Conservation (phyloP, 1,139 yeast genomes). For the Suhomyces bokatorum region DNA sequence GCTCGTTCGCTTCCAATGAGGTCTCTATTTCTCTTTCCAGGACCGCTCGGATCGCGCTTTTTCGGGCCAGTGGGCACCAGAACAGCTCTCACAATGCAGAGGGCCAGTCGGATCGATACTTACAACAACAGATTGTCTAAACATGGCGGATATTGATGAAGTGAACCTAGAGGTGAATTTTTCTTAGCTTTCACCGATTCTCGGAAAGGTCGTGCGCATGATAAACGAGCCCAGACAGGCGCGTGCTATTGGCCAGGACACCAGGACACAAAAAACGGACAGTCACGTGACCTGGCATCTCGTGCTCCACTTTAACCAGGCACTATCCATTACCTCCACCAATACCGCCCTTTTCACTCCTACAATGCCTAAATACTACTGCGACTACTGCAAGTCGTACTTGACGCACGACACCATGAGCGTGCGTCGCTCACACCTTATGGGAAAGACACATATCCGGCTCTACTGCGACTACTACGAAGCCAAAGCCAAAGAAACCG, state of each 20-base stretch:
- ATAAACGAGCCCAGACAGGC: not conserved
- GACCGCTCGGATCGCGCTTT: not conserved
- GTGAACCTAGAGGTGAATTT: conserved; percentile 11
- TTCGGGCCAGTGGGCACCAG: not conserved
- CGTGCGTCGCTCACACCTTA: conserved; percentile 79
- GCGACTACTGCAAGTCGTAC: conserved; percentile 85
- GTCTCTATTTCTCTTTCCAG: not conserved
- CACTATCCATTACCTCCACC: not conserved
- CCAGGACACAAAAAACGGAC: conserved; percentile 4
- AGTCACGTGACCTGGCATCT: conserved; percentile 9
- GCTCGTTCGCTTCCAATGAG: not conserved
- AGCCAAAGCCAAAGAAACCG: conserved; percentile 50
- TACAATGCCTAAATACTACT: conserved; percentile 62
- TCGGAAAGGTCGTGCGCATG: conserved; percentile 21
- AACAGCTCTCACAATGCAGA: no score
- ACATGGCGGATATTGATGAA: conserved; percentile 26
- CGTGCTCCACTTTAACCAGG: not conserved
- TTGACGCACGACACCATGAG: conserved; percentile 87
- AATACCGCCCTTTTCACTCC: not conserved
- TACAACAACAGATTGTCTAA: conserved; percentile 47
- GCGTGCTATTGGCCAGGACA: conserved; percentile 11
- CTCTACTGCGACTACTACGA: conserved; percentile 79
- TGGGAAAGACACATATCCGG: conserved; percentile 77
- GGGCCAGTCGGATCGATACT: conserved; percentile 7
- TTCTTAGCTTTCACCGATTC: conserved; percentile 19